These are phyloP conservation scores for Nakazawaea ernobii DNA, from an alignment of 805 yeast genomes.

Conservation along the genomic window DNA sequence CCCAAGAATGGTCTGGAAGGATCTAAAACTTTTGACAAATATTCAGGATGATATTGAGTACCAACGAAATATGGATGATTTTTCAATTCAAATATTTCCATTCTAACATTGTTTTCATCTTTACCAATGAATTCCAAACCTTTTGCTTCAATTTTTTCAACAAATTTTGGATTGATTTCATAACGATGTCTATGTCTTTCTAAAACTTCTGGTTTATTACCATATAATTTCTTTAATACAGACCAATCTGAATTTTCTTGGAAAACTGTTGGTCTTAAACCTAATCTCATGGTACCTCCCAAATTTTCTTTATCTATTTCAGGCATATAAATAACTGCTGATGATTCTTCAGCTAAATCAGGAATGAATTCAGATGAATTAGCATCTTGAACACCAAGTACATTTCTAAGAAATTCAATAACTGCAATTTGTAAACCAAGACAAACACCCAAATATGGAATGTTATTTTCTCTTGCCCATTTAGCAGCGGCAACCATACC, in stretches of 20 bases:
- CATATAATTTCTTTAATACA: conserved; percentile 72
- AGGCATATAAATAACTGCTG: conserved; percentile 95
- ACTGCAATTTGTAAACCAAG: conserved; percentile 96
- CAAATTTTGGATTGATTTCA: conserved; percentile 87
- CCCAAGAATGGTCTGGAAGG: conserved; percentile 98
- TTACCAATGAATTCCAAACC: conserved; percentile 91
- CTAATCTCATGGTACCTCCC: conserved; percentile 99
- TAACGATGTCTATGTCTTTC: conserved; percentile 99
- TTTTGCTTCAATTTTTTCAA: conserved; percentile 60
- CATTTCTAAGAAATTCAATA: conserved; percentile 83
- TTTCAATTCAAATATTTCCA: conserved; percentile 87
- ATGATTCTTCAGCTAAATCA: conserved; percentile 52
- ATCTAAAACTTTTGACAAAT: conserved; percentile 90
- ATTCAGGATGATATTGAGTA: conserved; percentile 98
- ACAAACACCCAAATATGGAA: conserved; percentile 96
- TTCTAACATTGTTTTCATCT: conserved; percentile 85
- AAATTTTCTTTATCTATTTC: conserved; percentile 92
- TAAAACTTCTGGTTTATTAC: conserved; percentile 56
- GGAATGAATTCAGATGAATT: conserved; percentile 80
- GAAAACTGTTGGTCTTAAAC: conserved; percentile 86
- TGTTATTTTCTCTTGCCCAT: conserved; percentile 94
- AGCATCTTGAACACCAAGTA: conserved; percentile 61
- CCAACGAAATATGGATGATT: conserved; percentile 90
- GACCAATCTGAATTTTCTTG: conserved; percentile 61
- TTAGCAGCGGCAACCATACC: conserved; percentile 97